Percentiles rank a stretch among this genome's conserved stretches.
These are phyloP conservation scores for Exophiala sp. DNA, from an alignment of 2,329 filamentous ascomycete genomes.

Conservation along the genomic window DNA sequence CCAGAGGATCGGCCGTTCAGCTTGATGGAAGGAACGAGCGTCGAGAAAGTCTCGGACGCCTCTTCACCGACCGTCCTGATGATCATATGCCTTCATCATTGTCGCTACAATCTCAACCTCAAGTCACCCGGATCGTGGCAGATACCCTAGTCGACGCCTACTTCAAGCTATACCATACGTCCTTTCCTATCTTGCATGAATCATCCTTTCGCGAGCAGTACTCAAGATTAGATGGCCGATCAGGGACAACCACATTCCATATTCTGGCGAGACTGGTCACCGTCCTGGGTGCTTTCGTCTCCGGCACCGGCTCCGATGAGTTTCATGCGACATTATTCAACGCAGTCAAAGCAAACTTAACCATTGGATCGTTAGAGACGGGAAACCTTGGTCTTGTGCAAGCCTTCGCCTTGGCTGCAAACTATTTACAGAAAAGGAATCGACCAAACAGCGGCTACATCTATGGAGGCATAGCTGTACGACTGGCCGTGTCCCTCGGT, in stretches of 20 bases:
- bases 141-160: slow-evolving; percentile 40
- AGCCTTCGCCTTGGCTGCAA: slow-evolving; percentile 46
- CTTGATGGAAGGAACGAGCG: slow-evolving; percentile 1
- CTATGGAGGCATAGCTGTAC: slow-evolving; percentile 49
- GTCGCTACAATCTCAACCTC: slow-evolving; percentile 16
- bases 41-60: slow-evolving; percentile 9
- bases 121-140: slow-evolving; percentile 19
- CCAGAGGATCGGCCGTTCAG: slow-evolving; percentile 2
- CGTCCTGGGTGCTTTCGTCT: slow-evolving; percentile 21
- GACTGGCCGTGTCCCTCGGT: slow-evolving; percentile 51
- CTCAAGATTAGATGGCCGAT: slow-evolving; percentile 26
- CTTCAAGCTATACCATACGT: slow-evolving; percentile 57
- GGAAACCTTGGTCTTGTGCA: slow-evolving; percentile 50
- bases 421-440: slow-evolving; percentile 52
- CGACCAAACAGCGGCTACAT: slow-evolving; percentile 53
- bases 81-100: slow-evolving; percentile 4
- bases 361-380: slow-evolving; percentile 44
- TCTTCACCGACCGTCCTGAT: slow-evolving; percentile 10
- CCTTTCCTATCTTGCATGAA: slow-evolving; percentile 54
- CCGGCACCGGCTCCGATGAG: slow-evolving; percentile 15
- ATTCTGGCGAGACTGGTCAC: slow-evolving; percentile 20
- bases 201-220: slow-evolving; percentile 44
- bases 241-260: slow-evolving; percentile 17
- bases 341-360: slow-evolving; percentile 40
- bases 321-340: slow-evolving; percentile 44